These are phyloP conservation scores for Bacterosira constricta DNA, from an alignment of 108 stramenopile genomes.

Conservation along the genomic window DNA sequence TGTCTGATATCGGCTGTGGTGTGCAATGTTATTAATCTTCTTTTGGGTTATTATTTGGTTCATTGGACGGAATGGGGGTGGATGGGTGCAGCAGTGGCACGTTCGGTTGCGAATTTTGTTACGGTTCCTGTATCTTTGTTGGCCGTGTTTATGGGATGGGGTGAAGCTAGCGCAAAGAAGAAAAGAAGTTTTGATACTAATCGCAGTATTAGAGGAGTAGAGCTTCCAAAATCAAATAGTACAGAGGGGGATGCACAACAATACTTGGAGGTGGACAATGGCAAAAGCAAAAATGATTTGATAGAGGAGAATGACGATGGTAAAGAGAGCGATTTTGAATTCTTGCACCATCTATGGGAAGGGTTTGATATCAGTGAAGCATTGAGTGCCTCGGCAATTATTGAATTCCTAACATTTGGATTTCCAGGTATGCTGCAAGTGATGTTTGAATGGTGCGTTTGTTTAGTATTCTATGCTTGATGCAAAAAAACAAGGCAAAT, in stretches of 20 bases:
- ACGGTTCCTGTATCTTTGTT: constrained; percentile 23
- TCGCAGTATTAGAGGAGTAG: not conserved
- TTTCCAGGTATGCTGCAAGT: constrained; percentile 52
- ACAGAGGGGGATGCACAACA: not conserved
- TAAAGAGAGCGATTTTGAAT: constrained; percentile 21
- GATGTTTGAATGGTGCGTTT: constrained; percentile 51
- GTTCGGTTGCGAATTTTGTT: constrained; percentile 19
- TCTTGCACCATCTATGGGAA: constrained; percentile 37
- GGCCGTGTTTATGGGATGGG: constrained; percentile 13
- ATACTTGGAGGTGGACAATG: not conserved
- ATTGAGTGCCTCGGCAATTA: constrained; percentile 17
- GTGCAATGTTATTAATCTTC: constrained; percentile 35
- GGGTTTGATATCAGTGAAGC: constrained; percentile 38
- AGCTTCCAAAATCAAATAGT: not conserved
- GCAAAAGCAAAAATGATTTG: not conserved
- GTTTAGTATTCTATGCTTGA: too few species aligned
- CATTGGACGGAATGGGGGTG: constrained; percentile 39
- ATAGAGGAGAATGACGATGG: not conserved
- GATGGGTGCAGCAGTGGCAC: constrained; percentile 50
- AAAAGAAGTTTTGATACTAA: not conserved
- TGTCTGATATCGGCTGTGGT: constrained; percentile 37
- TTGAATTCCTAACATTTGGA: constrained; percentile 43
- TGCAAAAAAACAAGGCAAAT: not conserved
- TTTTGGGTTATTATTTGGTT: constrained; percentile 42
- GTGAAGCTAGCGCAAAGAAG: not conserved